These are phyloP conservation scores for Amanita fuliginea DNA, from an alignment of 768 basidiomycete species.

Conservation along the genomic window DNA sequence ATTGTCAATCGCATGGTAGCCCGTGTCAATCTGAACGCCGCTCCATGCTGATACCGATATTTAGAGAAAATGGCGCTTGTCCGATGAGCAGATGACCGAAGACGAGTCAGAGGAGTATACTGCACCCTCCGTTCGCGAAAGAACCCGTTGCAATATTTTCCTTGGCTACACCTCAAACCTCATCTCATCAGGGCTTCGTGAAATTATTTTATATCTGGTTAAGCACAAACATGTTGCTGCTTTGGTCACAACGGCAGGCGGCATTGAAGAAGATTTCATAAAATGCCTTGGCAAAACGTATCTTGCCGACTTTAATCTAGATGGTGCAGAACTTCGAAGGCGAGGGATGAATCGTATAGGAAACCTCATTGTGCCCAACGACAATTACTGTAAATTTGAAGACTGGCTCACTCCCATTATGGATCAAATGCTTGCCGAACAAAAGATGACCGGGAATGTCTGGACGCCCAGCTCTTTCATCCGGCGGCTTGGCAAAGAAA, in stretches of 20 bases:
- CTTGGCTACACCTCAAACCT: slow-evolving; percentile 98
- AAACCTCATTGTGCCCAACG: slow-evolving; percentile 92
- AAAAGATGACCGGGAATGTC: slow-evolving; percentile 50
- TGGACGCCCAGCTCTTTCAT: slow-evolving; percentile 98
- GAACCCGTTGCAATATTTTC: slow-evolving; percentile 79
- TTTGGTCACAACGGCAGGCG: slow-evolving; percentile 95
- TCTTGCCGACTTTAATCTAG: slow-evolving; percentile 84
- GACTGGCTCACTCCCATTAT: slow-evolving; percentile 98
- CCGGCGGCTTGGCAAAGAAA: slow-evolving; percentile 89
- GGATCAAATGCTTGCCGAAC: slow-evolving; percentile 83
- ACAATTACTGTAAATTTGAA: slow-evolving; percentile 99
- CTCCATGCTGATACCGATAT: background rate
- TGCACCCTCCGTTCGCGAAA: slow-evolving; percentile 47
- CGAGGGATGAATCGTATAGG: slow-evolving; percentile 97
- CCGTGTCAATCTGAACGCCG: background rate
- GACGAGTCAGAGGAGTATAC: slow-evolving; percentile 62
- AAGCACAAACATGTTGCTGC: slow-evolving; percentile 86
- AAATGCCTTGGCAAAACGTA: slow-evolving; percentile 98
- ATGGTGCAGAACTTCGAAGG: slow-evolving; percentile 78
- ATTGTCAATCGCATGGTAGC: slow-evolving; percentile 89
- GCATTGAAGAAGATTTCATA: slow-evolving; percentile 98
- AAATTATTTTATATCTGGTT: slow-evolving; percentile 84
- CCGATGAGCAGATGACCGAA: slow-evolving; percentile 64
- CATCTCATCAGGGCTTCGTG: slow-evolving; percentile 93
- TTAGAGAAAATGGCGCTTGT: slow-evolving; percentile 82